Evolutionary conservation across 768 basidiomycete species (phyloP).

Genomic region (Royoungia palumana): DNA sequence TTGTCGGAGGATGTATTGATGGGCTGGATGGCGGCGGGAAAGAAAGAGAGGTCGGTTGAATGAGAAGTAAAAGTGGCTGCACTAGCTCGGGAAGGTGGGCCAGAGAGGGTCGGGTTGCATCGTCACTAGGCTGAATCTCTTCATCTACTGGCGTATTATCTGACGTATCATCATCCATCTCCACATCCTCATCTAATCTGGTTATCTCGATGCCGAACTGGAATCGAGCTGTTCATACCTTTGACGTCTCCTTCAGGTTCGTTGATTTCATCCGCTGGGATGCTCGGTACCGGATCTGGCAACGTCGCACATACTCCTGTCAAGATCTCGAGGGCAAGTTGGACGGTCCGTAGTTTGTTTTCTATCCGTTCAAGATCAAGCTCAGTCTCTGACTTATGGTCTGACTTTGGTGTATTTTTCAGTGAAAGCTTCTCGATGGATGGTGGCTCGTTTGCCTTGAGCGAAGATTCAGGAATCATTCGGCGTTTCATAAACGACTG

Average conservation of each 20-base stretch:
- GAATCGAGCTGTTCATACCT: slow-evolving; percentile 20
- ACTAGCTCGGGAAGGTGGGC: slow-evolving; percentile 59
- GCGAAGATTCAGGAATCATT: slow-evolving; percentile 1
- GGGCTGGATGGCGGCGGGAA: slow-evolving; percentile 69
- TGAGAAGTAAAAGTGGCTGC: slow-evolving; percentile 61
- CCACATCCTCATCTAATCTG: slow-evolving; percentile 43
- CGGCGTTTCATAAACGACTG: slow-evolving; percentile 7
- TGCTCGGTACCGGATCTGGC: slow-evolving; percentile 62
- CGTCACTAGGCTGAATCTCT: slow-evolving; percentile 7
- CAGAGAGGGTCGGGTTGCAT: slow-evolving; percentile 28
- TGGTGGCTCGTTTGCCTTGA: slow-evolving; percentile 46
- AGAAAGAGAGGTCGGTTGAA: slow-evolving; percentile 75
- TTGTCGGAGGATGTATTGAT: slow-evolving; percentile 84
- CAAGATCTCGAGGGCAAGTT: slow-evolving; percentile 83
- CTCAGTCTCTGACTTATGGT: slow-evolving; percentile 70
- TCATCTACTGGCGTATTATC: slow-evolving; percentile 28
- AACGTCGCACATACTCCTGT: slow-evolving; percentile 86
- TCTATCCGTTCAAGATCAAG: slow-evolving; percentile 73
- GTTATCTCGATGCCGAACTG: slow-evolving; percentile 26
- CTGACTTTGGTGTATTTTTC: slow-evolving; percentile 67
- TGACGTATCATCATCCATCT: slow-evolving; percentile 32
- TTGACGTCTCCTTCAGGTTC: slow-evolving; percentile 36
- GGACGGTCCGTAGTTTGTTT: slow-evolving; percentile 63
- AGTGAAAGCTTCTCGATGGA: slow-evolving; percentile 55
- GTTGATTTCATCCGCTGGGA: slow-evolving; percentile 31